Evolutionary conservation across 495 filamentous ascomycete species (phyloP), one percentile per base, ranked within the genome.

Genomic region (Lepraria neglecta): DNA sequence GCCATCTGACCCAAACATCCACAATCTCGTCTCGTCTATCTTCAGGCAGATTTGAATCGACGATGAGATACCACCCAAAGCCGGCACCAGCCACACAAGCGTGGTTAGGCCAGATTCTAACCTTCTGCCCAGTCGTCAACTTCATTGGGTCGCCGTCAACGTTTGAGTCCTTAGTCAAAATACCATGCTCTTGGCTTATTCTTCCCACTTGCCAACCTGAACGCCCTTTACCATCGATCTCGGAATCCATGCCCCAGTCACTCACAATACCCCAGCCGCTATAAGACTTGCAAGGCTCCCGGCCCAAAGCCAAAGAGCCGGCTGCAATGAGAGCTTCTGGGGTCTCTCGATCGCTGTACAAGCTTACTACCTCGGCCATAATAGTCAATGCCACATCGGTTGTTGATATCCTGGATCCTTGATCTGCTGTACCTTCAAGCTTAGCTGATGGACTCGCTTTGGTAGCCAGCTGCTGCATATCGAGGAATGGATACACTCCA

Each of bases 41-140:
- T 43, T 78, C 73, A 15, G 68, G 57, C 45, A 64, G 55, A 11
- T 63, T 66, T 30, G 81, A 84, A 72, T 95, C 88, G 5, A 95
- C 83, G 28, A 95, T 75, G 38, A 91, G 73, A 71, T 91, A 95
- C 75, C 81, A 92, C 7, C 82, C 84, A 70, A 84, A 87, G 3
- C 82, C 82, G 0, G 84, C 85, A 0, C 87, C 86, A 5, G 89
- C 82, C 56, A 94, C 86, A 67, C 91, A 95, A 44, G 88, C 82
- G 73, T 96, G 91, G 67, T 95, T 95, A 0, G 91, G 90, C 80
- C 85, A 92, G 12, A 95, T 75, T 53, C 85, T 77, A 28, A 94
- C 77, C 57, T 83, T 59, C 59, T 78, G 73, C 12, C 76, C 77
- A 33, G 78, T 57, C 6, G 40, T 35, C 47, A 78, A 59, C 1